Base-by-base conservation (phyloP, 2,329 filamentous ascomycete genomes). In the Colletotrichum somersetense region DNA sequence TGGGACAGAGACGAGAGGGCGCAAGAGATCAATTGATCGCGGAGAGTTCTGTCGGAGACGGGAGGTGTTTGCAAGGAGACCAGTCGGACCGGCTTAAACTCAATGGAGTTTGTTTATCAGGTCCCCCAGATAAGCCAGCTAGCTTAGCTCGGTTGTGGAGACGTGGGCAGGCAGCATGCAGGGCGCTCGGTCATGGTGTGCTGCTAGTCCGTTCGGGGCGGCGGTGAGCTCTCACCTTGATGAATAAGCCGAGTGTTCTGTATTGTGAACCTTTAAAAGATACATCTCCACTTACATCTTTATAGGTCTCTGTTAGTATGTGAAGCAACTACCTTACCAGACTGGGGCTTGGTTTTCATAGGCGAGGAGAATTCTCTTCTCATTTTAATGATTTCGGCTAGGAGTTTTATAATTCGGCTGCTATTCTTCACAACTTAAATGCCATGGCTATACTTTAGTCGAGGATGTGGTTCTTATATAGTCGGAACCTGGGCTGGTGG, bases 91-190 rank as follows among this genome's bases (percentile, higher is more conserved):
- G 48, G 61, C 50, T 53, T 53, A 42, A 63, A 52, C 61, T 63
- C 46, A 42, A 53, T 55, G 62, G 40, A 23, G 56, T 38, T 48
- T 64, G 44, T 23, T 55, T 56, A 64, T 64, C 50, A 30, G 50
- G 5, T 30, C 38, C 33, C 35, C 44, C 10, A 23, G 46, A 48
- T 48, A 48, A 48, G 46, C 46, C 48, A 16, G 62, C 46, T 56
- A 64, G 40, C 35, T 42, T n/a, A 3, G 23, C n/a, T 52, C 18
- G 50, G 50, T 18, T 42, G 26, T 55, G 62, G 62, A 42, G 50
- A 55, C 50, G 23, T 55, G 35, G 35, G 33, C 30, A 5, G 35
- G 33, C 30, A 3, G 30, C 35, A 40, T 35, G 35, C 50, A 33
- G 18, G 50, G 23, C 35, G 38, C 35, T 64, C 16, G 42, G 42